Evolutionary conservation across 2,329 filamentous ascomycete species (phyloP).

Genomic region (Bimuria novae-zelandiae): DNA sequence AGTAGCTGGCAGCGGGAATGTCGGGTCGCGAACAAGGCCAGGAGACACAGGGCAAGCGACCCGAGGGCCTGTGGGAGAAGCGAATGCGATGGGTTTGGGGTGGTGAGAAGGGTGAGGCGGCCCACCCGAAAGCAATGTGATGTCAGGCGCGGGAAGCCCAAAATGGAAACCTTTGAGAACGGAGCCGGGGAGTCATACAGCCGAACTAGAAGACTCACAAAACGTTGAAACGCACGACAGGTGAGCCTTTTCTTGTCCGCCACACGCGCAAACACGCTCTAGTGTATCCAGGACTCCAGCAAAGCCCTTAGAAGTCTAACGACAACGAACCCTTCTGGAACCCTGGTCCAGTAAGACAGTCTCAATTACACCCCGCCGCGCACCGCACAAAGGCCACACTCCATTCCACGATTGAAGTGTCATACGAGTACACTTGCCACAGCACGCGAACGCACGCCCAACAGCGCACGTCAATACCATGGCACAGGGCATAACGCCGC

Average conservation of each 20-base stretch:
- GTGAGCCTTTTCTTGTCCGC: neutral
- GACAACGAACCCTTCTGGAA: neutral
- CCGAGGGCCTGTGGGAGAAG: conserved; percentile 16
- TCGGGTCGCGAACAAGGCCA: conserved; percentile 2
- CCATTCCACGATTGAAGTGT: too few species aligned
- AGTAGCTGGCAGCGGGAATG: conserved; percentile 1
- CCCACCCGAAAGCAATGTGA: conserved; percentile 8
- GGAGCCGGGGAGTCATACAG: conserved; percentile 10
- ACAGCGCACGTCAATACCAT: conserved; percentile 11
- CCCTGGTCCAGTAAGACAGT: neutral
- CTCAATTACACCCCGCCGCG: conserved; percentile 3
- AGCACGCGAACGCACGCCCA: too few species aligned
- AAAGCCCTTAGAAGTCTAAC: neutral
- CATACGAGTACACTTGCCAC: too few species aligned
- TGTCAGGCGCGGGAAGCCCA: conserved; percentile 2
- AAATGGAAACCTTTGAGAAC: neutral
- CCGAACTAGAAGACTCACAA: conserved; percentile 9
- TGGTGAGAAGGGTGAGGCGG: conserved; percentile 12
- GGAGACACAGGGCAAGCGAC: conserved; percentile 10
- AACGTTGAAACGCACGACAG: neutral
- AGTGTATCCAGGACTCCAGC: neutral
- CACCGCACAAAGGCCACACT: neutral
- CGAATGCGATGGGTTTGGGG: conserved; percentile 15
- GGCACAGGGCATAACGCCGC: conserved; percentile 33
- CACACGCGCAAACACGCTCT: neutral